Conservation (phyloP, 106 monocot genomes). For the Dioscorea alata region DNA sequence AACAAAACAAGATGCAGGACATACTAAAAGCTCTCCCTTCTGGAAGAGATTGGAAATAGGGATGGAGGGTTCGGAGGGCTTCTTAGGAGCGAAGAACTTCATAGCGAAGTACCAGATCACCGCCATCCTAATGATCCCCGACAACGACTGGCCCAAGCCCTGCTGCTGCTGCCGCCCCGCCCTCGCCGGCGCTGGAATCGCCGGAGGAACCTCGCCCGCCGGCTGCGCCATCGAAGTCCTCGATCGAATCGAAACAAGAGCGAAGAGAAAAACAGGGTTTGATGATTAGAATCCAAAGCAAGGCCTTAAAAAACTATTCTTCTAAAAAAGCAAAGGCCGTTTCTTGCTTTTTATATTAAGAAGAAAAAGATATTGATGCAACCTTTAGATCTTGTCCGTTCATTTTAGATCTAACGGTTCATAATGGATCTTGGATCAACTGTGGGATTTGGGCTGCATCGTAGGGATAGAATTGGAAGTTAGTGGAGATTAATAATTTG, state of each 20-base stretch:
- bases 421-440: no score
- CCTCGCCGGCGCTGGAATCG: conserved; percentile 5
- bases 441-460: no score
- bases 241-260: neutral
- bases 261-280: neutral
- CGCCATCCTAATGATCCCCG: conserved; percentile 73
- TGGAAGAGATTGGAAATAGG: conserved; percentile 84
- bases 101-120: conserved; percentile 89
- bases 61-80: conserved; percentile 54
- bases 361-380: no score
- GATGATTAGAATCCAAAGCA: neutral
- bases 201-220: conserved; percentile 14
- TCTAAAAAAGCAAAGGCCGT: neutral
- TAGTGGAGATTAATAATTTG: no score
- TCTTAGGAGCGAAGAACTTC: conserved; percentile 90
- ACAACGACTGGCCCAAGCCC: conserved; percentile 46
- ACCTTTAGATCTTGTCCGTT: no score
- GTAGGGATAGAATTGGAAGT: no score
- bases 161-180: conserved; percentile 31
- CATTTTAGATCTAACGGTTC: no score
- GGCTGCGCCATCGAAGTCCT: conserved; percentile 19
- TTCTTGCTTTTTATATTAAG: no score
- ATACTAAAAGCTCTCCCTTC: conserved; percentile 75
- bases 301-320: neutral
- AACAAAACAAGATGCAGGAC: neutral